Evolutionary conservation across 768 basidiomycete species (phyloP), one percentile per base, ranked within the genome.

Genomic region (Tubosaeta brunneosetosa): DNA sequence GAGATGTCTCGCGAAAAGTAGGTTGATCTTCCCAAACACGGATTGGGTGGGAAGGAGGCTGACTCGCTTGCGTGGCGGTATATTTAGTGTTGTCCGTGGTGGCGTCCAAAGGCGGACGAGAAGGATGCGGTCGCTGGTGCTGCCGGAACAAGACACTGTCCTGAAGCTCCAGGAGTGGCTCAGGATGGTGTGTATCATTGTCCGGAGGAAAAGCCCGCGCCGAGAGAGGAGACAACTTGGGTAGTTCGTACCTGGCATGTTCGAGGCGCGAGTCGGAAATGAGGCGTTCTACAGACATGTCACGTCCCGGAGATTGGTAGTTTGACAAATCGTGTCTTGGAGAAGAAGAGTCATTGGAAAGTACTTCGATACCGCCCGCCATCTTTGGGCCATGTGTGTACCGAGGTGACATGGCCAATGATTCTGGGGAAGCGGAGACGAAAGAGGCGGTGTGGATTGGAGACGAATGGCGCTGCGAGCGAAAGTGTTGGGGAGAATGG

Each of bases 11-110:
- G 41, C 50, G 58, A 43, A 25, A 4, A 27, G 42, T 44, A 2
- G 56, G 52, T 34, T 48, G 56, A 5, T 62, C 64, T 55, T 65
- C 64, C 64, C 64, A 65, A 46, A 65, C 60, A n/a, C 64, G 65
- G 33, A 62, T 54, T 45, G 65, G 65, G 29, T 56, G 60, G 38
- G 55, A 62, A 33, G n/a, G 40, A 51, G 44, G 51, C 16, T 43
- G 55, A 34, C n/a, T 0, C 12, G 32, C 4, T 8, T 43, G 38
- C 6, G 33, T n/a, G 16, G 27, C 43, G 10, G 42, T 22, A 14
- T 19, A 17, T 14, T 22, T 52, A 26, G 11, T 16, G 22, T 13
- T 31, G 29, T 55, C 50, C 13, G 25, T 40, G 36, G 44, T 37
- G 25, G 14, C 33, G 47, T 37, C 19, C 12, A 40, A 33, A 14